These are phyloP conservation scores for Hordeum pubiflorum DNA, from an alignment of 202 grass and related monocot species.

Conservation along the genomic window DNA sequence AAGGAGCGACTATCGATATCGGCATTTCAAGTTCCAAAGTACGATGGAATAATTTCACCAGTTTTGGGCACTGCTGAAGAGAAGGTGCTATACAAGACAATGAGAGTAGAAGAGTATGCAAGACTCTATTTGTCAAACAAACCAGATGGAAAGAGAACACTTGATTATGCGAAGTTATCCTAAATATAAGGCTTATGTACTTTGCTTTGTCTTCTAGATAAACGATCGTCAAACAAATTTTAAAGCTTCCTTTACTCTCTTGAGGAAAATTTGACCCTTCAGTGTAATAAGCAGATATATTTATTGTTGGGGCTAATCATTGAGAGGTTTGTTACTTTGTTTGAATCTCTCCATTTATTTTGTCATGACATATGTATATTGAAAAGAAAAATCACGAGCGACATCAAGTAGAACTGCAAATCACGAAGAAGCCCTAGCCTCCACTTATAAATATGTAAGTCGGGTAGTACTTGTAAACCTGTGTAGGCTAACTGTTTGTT, in stretches of 20 bases:
- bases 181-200: not conserved
- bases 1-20: conserved; percentile 28
- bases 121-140: conserved; percentile 21
- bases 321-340: too few species aligned
- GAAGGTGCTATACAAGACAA: conserved; percentile 15
- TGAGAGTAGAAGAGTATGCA: conserved; percentile 11
- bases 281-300: not conserved
- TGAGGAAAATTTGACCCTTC: not conserved
- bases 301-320: not conserved
- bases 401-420: too few species aligned
- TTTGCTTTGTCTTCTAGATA: not conserved
- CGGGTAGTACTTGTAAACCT: too few species aligned
- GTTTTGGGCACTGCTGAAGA: not conserved
- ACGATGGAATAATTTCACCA: conserved; percentile 19
- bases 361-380: too few species aligned
- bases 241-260: not conserved
- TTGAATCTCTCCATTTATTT: too few species aligned
- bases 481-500: too few species aligned
- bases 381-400: too few species aligned
- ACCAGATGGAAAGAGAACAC: conserved; percentile 25
- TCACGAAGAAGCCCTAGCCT: too few species aligned
- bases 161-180: conserved; percentile 21
- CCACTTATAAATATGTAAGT: too few species aligned
- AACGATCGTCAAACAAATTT: not conserved
- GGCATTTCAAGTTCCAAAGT: conserved; percentile 22